phyloP scores from a whole-genome alignment of 805 yeast genomes.

The Yarrowia alimentaria region DNA sequence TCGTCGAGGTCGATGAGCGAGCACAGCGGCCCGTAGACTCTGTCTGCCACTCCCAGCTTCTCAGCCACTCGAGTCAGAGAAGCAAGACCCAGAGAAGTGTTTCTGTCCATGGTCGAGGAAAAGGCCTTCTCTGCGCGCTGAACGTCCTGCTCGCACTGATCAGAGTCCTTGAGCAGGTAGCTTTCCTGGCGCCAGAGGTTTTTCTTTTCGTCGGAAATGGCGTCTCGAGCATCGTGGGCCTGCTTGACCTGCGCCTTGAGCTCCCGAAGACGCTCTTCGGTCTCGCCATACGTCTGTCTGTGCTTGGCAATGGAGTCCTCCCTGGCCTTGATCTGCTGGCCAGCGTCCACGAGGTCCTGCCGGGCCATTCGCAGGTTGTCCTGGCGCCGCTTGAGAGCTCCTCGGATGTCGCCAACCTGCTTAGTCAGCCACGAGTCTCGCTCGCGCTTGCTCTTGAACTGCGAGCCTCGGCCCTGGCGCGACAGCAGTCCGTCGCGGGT shows the following conservation, averaged over 20 bases:
- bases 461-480: conserved; percentile 47
- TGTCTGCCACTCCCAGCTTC: conserved; percentile 54
- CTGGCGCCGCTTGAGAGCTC: conserved; percentile 37
- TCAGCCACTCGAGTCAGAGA: conserved; percentile 64
- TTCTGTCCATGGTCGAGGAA: conserved; percentile 49
- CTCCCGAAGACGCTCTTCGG: conserved; percentile 17
- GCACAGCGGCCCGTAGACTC: conserved; percentile 82
- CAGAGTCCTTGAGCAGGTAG: conserved; percentile 54
- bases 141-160: conserved; percentile 55
- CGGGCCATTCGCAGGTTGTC: too few species aligned
- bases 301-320: conserved; percentile 7
- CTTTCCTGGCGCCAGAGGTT: conserved; percentile 77
- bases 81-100: conserved; percentile 52
- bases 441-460: conserved; percentile 54
- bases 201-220: conserved; percentile 65
- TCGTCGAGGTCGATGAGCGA: conserved; percentile 79
- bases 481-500: conserved; percentile 17
- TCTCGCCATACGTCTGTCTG: conserved; percentile 25
- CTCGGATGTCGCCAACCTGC: conserved; percentile 47
- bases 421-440: conserved; percentile 65
- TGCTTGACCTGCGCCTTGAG: conserved; percentile 5
- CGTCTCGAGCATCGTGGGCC: conserved; percentile 33
- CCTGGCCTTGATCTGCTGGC: conserved; percentile 22
- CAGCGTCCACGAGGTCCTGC: too few species aligned
- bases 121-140: conserved; percentile 58